Conservation (phyloP, 2,329 filamentous ascomycete genomes). For the Aspergillus thermomutatus region DNA sequence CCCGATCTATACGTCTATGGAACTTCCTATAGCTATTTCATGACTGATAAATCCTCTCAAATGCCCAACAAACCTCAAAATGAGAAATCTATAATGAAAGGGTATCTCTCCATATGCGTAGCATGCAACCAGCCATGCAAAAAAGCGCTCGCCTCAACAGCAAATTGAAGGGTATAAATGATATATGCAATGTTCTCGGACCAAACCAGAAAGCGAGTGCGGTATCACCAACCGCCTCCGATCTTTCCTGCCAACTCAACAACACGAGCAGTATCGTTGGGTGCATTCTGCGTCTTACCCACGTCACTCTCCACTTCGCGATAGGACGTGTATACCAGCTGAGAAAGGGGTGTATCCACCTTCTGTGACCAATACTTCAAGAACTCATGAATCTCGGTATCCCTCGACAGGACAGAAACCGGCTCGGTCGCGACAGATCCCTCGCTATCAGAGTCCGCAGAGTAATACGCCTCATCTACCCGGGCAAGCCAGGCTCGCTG, state of each 20-base stretch:
- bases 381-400: constrained; percentile 55
- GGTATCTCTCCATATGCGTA: background rate
- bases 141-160: background rate
- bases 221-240: constrained; percentile 81
- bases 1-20: background rate
- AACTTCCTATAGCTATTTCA: background rate
- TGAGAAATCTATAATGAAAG: background rate
- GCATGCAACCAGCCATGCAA: background rate
- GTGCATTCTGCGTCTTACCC: constrained; percentile 63
- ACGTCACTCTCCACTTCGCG: constrained; percentile 93
- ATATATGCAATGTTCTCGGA: background rate
- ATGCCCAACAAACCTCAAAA: background rate
- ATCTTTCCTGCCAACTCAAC: constrained; percentile 86
- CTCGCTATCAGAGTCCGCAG: constrained; percentile 53
- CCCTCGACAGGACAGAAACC: constrained; percentile 24
- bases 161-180: constrained; percentile 2
- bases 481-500: constrained; percentile 81
- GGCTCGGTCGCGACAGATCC: constrained; percentile 22
- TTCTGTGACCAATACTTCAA: constrained; percentile 72
- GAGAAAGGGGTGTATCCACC: constrained; percentile 68
- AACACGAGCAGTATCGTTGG: constrained; percentile 72
- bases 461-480: constrained; percentile 89
- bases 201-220: background rate
- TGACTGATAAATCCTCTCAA: background rate
- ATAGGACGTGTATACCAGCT: constrained; percentile 80